phyloP scores from a whole-genome alignment of 2,329 filamentous ascomycete genomes.

The Penicillium sumatraense region DNA sequence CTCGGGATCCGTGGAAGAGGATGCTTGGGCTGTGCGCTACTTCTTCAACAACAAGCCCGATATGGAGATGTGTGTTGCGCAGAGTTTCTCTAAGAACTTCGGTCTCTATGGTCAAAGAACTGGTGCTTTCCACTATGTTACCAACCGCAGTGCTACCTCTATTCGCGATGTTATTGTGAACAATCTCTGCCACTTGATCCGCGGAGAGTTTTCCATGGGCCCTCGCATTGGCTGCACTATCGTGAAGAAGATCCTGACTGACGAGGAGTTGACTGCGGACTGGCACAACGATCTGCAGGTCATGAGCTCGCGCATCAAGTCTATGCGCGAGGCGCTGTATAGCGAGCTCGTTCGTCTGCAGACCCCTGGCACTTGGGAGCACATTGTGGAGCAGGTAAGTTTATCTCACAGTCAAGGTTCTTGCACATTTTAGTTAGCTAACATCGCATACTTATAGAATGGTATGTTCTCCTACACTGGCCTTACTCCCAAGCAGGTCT shows the following conservation, averaged over 20 bases:
- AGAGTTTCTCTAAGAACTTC: slow-evolving; percentile 67
- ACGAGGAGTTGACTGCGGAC: slow-evolving; percentile 75
- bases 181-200: slow-evolving; percentile 46
- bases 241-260: slow-evolving; percentile 79
- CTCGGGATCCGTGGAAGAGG: slow-evolving; percentile 80
- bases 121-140: slow-evolving; percentile 78
- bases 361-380: slow-evolving; percentile 94
- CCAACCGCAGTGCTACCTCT: slow-evolving; percentile 33
- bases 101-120: slow-evolving; percentile 95
- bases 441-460: slow-evolving; percentile 32
- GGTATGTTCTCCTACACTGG: slow-evolving; percentile 91
- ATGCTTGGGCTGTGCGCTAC: slow-evolving; percentile 87
- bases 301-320: slow-evolving; percentile 93
- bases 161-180: slow-evolving; percentile 39
- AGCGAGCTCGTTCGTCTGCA: slow-evolving; percentile 79
- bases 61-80: slow-evolving; percentile 66
- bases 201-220: slow-evolving; percentile 53
- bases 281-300: slow-evolving; percentile 88
- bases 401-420: not conserved
- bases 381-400: slow-evolving; percentile 90
- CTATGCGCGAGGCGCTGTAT: slow-evolving; percentile 81
- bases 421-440: not conserved
- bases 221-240: slow-evolving; percentile 88
- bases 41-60: slow-evolving; percentile 78
- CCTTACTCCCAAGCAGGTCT: slow-evolving; percentile 51